Conservation (phyloP, 768 basidiomycete genomes). For the Lyophyllum shimeji region DNA sequence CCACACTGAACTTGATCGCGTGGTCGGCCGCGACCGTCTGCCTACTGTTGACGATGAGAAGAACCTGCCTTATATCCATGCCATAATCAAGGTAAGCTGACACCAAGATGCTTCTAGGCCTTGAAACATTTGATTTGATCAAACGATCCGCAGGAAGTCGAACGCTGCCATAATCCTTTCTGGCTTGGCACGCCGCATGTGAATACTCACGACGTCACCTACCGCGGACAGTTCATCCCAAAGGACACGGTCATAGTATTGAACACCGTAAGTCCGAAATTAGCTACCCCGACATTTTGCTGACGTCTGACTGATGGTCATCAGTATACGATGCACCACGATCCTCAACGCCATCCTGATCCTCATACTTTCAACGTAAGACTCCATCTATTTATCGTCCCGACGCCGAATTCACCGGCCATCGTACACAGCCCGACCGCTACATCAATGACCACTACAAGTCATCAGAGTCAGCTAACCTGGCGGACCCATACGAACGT, state of each 20-base stretch:
- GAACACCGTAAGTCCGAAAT: slow-evolving; percentile 28
- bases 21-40: slow-evolving; percentile 27
- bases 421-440: slow-evolving; percentile 37
- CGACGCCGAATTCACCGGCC: not conserved
- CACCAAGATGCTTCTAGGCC: slow-evolving; percentile 6
- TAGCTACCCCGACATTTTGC: slow-evolving; percentile 12
- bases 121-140: slow-evolving; percentile 15
- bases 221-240: slow-evolving; percentile 39
- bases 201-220: slow-evolving; percentile 38
- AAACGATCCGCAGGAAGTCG: slow-evolving; percentile 28
- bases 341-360: slow-evolving; percentile 37
- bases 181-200: slow-evolving; percentile 41
- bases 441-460: slow-evolving; percentile 37
- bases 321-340: slow-evolving; percentile 37
- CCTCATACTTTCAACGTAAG: slow-evolving; percentile 34
- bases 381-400: not conserved
- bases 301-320: slow-evolving; percentile 13
- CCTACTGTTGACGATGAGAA: slow-evolving; percentile 31
- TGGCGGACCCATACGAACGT: slow-evolving; percentile 39
- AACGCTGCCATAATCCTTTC: slow-evolving; percentile 36
- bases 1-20: slow-evolving; percentile 29
- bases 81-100: slow-evolving; percentile 28
- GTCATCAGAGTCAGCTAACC: slow-evolving; percentile 43
- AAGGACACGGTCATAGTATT: slow-evolving; percentile 38
- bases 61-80: slow-evolving; percentile 34